phyloP scores from a whole-genome alignment of 306 rosid genomes.

The Cicer bijugum region DNA sequence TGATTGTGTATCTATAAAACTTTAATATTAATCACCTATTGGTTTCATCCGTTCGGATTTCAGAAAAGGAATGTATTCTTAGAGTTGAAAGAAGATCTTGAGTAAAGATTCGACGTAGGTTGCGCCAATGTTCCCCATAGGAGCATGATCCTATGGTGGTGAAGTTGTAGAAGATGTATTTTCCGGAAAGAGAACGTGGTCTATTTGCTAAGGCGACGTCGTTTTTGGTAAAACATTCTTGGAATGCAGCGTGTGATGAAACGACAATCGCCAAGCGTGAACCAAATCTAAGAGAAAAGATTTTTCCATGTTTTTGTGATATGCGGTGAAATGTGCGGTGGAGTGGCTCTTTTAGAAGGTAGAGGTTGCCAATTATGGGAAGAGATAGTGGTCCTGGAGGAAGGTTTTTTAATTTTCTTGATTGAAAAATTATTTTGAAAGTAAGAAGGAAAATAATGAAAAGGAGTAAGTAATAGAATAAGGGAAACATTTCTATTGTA shows the following conservation, averaged over 20 bases:
- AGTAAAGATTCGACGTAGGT: slow-evolving; percentile 57
- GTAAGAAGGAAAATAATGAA: background rate
- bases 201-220: slow-evolving; percentile 30
- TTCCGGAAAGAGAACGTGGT: slow-evolving; percentile 6
- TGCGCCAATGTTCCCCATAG: slow-evolving; percentile 62
- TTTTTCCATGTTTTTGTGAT: slow-evolving; percentile 31
- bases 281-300: slow-evolving; percentile 41
- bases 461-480: background rate
- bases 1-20: no score
- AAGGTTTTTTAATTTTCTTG: background rate
- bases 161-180: slow-evolving; percentile 37
- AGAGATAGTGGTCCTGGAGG: slow-evolving; percentile 49
- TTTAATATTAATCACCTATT: background rate
- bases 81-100: slow-evolving; percentile 49
- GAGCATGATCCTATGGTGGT: slow-evolving; percentile 28
- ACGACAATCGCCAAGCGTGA: slow-evolving; percentile 22
- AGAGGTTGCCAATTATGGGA: slow-evolving; percentile 60
- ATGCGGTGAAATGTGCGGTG: slow-evolving; percentile 42
- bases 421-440: background rate
- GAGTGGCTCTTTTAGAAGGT: slow-evolving; percentile 41
- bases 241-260: slow-evolving; percentile 13
- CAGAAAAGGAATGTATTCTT: slow-evolving; percentile 7
- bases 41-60: slow-evolving; percentile 38
- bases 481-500: background rate
- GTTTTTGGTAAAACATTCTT: slow-evolving; percentile 39